Base-by-base conservation (phyloP, 179 eudicot species). In the Monotropa hypopitys region DNA sequence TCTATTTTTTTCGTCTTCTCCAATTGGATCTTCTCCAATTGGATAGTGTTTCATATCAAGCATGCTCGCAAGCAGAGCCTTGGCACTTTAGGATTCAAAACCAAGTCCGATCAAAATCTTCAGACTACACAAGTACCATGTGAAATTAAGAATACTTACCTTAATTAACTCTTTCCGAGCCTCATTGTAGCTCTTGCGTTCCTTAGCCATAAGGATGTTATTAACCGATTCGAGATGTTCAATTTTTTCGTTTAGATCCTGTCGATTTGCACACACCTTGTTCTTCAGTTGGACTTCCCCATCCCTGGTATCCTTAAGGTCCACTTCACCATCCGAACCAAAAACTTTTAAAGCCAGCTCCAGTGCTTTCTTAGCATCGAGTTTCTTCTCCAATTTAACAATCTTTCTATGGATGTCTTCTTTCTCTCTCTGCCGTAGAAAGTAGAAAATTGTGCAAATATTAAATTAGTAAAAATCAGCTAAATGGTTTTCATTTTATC, bases 361-460 rank as follows among this genome's bases (percentile, higher is more conserved):
- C 53, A 92, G 62, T 13, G 89, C 92, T 89, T 94, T 97, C 87
- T 85, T 94, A 35, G 85, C 83, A 77, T 91, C 97, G 59, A 90
- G 88, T 66, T 89, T 84, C 72, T 81, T 84, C 53, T 88, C 88
- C 53, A 92, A 85, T 21, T 83, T 84, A 12, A 91, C 81, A 11
- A 89, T 88, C 76, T 81, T 81, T 79, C 59, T 77, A 53, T 88
- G 93, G 70, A 90, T 91, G 26, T 80, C 79, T 74, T 88, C 93
- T 62, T 88, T 92, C 80, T 88, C 83, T 83, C 76, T 85, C 98
- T 93, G 89, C 63, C 53, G 57, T 62, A 74, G 5, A 38, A 57
- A 45, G 20, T 42, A 33, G 0, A 35, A 54, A 49, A 20, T 20
- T 54, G 20, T 1, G 28, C 28, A 54, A 20, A 0, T 3, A 49